Conservation (phyloP, 75 land plant species). For the Pinus tabuliformis region DNA sequence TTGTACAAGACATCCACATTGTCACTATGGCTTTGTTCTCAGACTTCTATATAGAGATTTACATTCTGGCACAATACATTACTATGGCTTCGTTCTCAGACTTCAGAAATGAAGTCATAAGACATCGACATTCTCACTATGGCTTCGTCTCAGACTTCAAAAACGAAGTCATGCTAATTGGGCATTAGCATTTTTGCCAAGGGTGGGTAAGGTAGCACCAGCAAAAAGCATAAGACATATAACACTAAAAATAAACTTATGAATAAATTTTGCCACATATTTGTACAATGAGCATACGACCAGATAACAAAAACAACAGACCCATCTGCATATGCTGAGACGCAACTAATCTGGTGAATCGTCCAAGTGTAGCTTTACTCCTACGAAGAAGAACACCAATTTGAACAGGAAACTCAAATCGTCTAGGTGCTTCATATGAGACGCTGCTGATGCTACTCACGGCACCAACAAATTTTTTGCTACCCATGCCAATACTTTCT, state of each 20-base stretch:
- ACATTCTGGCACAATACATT: no score
- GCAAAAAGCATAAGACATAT: no score
- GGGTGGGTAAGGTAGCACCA: no score
- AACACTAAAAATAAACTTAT: background rate
- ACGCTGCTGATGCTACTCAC: background rate
- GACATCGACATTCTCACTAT: no score
- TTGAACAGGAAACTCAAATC: background rate
- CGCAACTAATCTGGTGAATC: constrained; percentile 55
- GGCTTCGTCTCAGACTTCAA: no score
- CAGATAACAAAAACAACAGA: constrained; percentile 62
- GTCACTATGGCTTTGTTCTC: no score
- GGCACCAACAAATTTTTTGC: constrained; percentile 17
- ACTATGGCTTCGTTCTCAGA: no score
- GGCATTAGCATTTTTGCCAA: no score
- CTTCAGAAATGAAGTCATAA: no score
- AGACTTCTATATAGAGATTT: no score
- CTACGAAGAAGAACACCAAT: constrained; percentile 23
- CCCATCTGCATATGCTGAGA: constrained; percentile 78
- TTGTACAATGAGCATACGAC: constrained; percentile 29
- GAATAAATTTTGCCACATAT: constrained; percentile 3
- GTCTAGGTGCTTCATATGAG: background rate
- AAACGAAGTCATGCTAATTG: no score
- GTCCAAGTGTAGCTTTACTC: constrained; percentile 35
- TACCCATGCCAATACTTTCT: background rate
- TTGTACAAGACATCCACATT: no score